Evolutionary conservation across 106 monocot genomes (phyloP), one percentile per base, ranked within the genome.

Genomic region (Amphibolis antarctica): DNA sequence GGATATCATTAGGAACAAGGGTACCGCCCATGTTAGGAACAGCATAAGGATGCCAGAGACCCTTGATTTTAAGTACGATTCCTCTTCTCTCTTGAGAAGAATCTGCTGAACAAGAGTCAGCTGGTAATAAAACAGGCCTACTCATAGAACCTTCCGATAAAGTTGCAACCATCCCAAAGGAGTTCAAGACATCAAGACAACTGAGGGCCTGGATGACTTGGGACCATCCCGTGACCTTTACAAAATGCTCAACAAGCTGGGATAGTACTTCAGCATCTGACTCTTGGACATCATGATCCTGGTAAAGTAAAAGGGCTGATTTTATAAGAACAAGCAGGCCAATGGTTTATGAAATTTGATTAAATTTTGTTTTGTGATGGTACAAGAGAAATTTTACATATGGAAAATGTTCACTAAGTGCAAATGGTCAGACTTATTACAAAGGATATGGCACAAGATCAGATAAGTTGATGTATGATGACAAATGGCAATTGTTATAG

Each of bases 1-100:
- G 57, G 50, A 96, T 63, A 68, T 96, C 90, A 75, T 96, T 96
- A 6, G 90, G 82, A 71, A 96, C 90, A 46, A 80, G 60, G 17
- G 79, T 62, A 66, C 82, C 80, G 53, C 52, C 81, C 72, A 69
- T 75, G 55, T 80, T 78, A 55, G 76, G 75, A 68, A 82, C 69
- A 67, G 90, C 86, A 76, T 96, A 96, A 0, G 96, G 96, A 71
- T 96, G 96, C 90, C 96, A 90, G 25, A 96, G 61, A 44, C 96
- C 90, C 69, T 78, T 78, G 30, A 96, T 74, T 64, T 66, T 64
- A 58, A 96, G 78, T 43, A 71, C 52, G 5, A 79, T 79, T 3
- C 72, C 72, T 46, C 42, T 59, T 30, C 26, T 70, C 5, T 63
- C 68, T 54, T 64, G 36, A 63, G 17, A 12, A 55, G 53, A 59